Evolutionary conservation across 768 basidiomycete genomes (phyloP).

Genomic region (Peribolospora baueri): DNA sequence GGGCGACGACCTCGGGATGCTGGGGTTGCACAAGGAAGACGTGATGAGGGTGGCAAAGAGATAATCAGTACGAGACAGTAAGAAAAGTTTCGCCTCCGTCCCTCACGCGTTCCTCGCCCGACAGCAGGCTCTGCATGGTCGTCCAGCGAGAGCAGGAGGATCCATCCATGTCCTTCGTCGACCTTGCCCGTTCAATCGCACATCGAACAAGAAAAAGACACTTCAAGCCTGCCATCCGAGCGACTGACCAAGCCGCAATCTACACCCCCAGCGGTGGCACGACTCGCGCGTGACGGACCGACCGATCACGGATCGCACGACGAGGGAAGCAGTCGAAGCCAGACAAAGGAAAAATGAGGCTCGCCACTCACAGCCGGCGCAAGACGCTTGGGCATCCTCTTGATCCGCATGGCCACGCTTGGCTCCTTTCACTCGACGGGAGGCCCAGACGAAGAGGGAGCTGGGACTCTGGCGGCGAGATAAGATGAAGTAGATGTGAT

Average conservation of each 20-base stretch:
- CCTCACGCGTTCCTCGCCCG: neutral
- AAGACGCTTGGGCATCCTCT: constrained; percentile 3
- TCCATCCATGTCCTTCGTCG: too few species aligned
- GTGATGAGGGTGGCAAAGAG: constrained; percentile 2
- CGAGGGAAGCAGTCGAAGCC: neutral
- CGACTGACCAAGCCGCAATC: neutral
- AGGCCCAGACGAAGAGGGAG: too few species aligned
- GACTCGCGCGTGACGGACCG: neutral
- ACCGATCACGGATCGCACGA: too few species aligned
- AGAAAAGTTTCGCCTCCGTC: neutral
- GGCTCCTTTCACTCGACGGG: too few species aligned
- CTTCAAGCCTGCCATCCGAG: too few species aligned
- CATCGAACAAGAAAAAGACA: too few species aligned
- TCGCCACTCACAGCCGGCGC: neutral
- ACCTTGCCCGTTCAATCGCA: too few species aligned
- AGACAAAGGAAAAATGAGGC: neutral
- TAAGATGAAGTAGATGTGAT: too few species aligned
- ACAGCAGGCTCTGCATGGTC: neutral
- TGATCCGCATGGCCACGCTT: constrained; percentile 1
- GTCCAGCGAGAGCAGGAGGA: neutral
- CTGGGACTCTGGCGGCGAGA: too few species aligned
- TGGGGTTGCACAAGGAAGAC: constrained; percentile 9
- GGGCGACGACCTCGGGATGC: constrained; percentile 30
- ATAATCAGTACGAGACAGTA: neutral
- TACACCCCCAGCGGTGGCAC: too few species aligned